Conservation (phyloP, 208 protist genomes). For the Naegleria gruberi region DNA sequence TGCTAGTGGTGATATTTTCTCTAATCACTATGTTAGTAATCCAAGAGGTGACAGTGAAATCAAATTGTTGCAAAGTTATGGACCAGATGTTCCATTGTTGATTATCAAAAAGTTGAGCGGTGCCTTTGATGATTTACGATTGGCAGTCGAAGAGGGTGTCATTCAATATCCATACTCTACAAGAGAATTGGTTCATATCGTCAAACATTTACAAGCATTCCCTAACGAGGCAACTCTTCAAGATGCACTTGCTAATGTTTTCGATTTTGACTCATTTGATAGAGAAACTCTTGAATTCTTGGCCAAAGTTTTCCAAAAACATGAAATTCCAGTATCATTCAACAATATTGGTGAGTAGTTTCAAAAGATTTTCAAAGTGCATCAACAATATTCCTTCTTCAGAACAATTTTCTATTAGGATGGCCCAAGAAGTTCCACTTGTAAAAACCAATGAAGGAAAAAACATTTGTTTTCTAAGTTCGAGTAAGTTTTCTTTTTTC, state of each 20-base stretch:
- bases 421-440: background rate
- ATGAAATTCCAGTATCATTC: conserved; percentile 21
- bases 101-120: conserved; percentile 53
- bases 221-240: conserved; percentile 57
- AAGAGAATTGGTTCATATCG: conserved; percentile 83
- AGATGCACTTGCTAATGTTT: conserved; percentile 30
- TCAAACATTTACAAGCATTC: conserved; percentile 73
- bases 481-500: background rate
- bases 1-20: conserved; percentile 78
- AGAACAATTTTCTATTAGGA: background rate
- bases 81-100: conserved; percentile 49
- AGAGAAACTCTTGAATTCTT: background rate
- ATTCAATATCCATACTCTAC: conserved; percentile 77
- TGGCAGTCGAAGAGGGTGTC: conserved; percentile 63
- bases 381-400: background rate
- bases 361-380: too few species aligned
- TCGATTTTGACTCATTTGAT: conserved; percentile 34
- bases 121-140: conserved; percentile 63
- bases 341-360: background rate
- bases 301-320: background rate
- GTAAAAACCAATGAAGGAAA: background rate
- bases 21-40: conserved; percentile 76
- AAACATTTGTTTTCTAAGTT: background rate
- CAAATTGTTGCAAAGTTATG: conserved; percentile 57
- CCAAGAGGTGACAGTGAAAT: conserved; percentile 69